Conservation (phyloP, 108 stramenopile genomes). For the Phaeodactylum tricornutum region DNA sequence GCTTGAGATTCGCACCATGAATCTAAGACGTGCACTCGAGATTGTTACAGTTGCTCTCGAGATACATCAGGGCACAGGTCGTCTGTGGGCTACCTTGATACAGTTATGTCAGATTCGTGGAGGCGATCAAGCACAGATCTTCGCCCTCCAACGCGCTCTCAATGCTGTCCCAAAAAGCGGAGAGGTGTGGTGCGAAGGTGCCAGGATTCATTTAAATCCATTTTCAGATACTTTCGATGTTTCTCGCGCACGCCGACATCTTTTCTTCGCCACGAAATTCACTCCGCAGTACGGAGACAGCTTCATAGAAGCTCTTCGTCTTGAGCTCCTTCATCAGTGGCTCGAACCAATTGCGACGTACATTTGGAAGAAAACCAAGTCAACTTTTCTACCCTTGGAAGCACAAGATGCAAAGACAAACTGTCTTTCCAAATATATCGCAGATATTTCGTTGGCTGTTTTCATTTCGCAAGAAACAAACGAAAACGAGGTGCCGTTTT, state of each 20-base stretch:
- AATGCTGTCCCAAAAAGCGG: constrained; percentile 94
- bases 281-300: constrained; percentile 97
- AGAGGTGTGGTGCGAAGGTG: constrained; percentile 98
- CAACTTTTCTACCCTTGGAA: neutral
- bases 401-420: neutral
- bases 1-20: constrained; percentile 76
- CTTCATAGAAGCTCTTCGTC: constrained; percentile 75
- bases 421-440: neutral
- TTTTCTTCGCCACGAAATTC: constrained; percentile 93
- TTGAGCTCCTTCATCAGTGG: constrained; percentile 64
- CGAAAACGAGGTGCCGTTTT: neutral
- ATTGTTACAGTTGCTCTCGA: constrained; percentile 71
- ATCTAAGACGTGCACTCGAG: constrained; percentile 40
- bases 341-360: constrained; percentile 41
- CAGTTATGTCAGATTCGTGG: constrained; percentile 77
- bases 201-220: constrained; percentile 73
- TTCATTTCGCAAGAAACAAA: neutral
- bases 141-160: constrained; percentile 67
- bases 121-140: constrained; percentile 67
- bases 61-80: constrained; percentile 87
- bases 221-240: constrained; percentile 82
- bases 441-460: constrained; percentile 1
- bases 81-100: constrained; percentile 92
- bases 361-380: constrained; percentile 30
- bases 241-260: constrained; percentile 51